Base-by-base conservation (phyloP, 257 asterid species). In the Gentiana dahurica region DNA sequence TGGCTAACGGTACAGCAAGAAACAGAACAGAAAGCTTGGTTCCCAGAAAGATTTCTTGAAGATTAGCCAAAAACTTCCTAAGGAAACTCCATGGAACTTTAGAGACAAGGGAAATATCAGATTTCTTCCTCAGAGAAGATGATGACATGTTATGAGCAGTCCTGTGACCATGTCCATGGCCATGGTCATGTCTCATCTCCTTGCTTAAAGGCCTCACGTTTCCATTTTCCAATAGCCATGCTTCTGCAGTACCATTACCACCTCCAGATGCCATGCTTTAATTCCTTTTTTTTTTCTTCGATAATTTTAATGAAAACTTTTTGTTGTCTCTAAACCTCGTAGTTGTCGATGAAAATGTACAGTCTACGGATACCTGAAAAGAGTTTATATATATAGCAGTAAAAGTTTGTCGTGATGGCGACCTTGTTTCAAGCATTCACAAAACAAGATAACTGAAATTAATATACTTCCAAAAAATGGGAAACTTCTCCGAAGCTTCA, bases 41-140 rank as follows among this genome's bases (percentile, higher is more conserved):
- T 33, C 96, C 97, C 24, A 88, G 69, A 60, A 92, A 53, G 51
- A 92, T 85, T 71, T 83, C 95, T 62, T 83, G 94, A 49, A 92
- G 55, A 77, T 79, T 83, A 5, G 69, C 77, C 4, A 85, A 53
- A 10, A 85, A 59, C 7, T 35, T 24, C 35, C 94, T 68, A 39
- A 75, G 8, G 34, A 37, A 43, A 35, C 71, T 63, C 52, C 61
- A 69, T 47, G 79, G 85, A 8, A 80, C 77, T 55, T 73, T 80
- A 0, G 81, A 71, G 10, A 87, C 65, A 0, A 84, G 75, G 4
- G 95, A 46, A 3, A 74, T 73, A 46, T 85, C 95, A 49, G 97
- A 85, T 52, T 81, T 88, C 74, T 83, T 85, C 6, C 95, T 79
- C 5, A 92, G 84, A 3, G 97, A 83, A 3, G 93, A 68, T 0